Evolutionary conservation across 2,329 filamentous ascomycete species (phyloP), one percentile per base, ranked within the genome.

Genomic region (Neofusicoccum cordaticola): DNA sequence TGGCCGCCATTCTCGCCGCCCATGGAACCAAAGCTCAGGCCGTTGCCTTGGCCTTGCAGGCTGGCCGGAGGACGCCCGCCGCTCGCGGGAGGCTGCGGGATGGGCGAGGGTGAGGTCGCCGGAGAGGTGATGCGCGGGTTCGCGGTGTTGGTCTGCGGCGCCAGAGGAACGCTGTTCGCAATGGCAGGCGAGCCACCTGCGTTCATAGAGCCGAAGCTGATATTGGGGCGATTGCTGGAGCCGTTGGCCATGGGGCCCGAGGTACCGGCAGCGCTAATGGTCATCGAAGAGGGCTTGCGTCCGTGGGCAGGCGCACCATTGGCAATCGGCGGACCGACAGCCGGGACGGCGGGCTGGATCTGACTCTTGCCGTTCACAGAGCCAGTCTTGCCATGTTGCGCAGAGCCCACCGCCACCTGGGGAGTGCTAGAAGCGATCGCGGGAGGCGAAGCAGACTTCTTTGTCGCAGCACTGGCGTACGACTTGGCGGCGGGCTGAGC

Each of bases 281-380:
- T 96, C 73, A 97, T 90, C 17, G 94, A 97, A 69, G 88, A 97
- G 71, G 87, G 88, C 81, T 96, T 97, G 76, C 92, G 88, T 75
- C 84, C 85, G 82, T 98, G 93, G 71, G 92, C 89, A 66, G 73
- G 67, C 53, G 72, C 81, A 72, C 91, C 91, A 78, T 87, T 86
- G 68, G 84, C 85, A 70, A 90, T 86, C 68, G 83, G 82, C 69
- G 88, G 84, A 69, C 82, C 78, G 67, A 84, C 78, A 65, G 79
- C 76, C 70, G 89, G 88, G 71, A 90, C 83, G 75, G 88, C 88
- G 69, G 88, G 88, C 78, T 85, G 85, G 78, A 89, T 89, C 78
- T 88, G 83, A 70, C 84, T 83, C 81, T 90, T 90, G 85, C 92
- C 92, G 85, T 96, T 97, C 85, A 96, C 86, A 39, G 75, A 77